phyloP scores from a whole-genome alignment of 129 eudicot species.

The Smallanthus sonchifolius region DNA sequence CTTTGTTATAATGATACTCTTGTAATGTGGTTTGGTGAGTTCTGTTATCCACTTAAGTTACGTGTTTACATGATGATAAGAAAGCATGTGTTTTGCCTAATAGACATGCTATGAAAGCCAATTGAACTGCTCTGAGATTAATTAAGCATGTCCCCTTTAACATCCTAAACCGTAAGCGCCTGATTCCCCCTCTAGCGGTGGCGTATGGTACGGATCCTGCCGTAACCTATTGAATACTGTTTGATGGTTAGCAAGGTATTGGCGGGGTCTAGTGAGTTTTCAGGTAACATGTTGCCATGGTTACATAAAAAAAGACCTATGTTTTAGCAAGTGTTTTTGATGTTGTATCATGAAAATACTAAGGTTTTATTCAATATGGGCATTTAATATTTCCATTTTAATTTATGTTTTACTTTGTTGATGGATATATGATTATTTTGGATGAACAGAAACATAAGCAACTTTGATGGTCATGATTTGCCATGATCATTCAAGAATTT shows the following conservation, averaged over 20 bases:
- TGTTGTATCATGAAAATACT: not conserved
- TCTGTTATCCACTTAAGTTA: not conserved
- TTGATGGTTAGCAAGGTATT: too few species aligned
- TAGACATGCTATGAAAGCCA: not conserved
- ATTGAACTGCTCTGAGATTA: not conserved
- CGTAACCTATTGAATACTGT: too few species aligned
- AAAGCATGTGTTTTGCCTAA: not conserved
- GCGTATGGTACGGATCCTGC: not conserved
- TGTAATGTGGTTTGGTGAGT: not conserved
- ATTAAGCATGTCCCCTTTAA: not conserved
- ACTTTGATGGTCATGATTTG: not conserved
- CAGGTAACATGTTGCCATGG: not conserved
- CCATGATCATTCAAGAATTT: not conserved
- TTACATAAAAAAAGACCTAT: not conserved
- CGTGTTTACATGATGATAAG: slow-evolving; percentile 1
- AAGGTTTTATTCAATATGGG: not conserved
- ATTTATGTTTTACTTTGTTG: not conserved
- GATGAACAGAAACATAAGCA: not conserved
- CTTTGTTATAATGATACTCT: not conserved
- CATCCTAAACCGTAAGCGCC: not conserved
- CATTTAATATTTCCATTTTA: not conserved
- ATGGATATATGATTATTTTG: not conserved
- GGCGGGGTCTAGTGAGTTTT: not conserved
- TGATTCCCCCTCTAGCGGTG: not conserved
- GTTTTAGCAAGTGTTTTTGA: not conserved